Evolutionary conservation across 352 stramenopile genomes (phyloP).

Genomic region (Phytophthora ohioensis): DNA sequence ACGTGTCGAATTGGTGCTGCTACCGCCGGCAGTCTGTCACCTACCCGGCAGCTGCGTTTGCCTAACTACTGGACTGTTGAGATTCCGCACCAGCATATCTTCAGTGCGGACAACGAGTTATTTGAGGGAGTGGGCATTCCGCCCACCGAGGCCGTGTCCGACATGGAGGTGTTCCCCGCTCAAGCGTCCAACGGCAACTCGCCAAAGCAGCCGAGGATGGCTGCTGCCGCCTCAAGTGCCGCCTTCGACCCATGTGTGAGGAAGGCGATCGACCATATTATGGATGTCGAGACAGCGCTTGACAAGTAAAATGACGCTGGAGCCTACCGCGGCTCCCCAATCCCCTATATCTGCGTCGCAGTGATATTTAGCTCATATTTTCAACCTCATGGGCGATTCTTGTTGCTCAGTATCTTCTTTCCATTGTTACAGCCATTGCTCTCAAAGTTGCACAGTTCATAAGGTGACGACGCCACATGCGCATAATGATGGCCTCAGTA

Average conservation of each 20-base stretch:
- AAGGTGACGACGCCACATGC: background rate
- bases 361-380: conserved; percentile 44
- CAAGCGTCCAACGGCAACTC: conserved; percentile 27
- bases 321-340: conserved; percentile 1
- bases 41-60: conserved; percentile 70
- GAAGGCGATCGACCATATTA: conserved; percentile 77
- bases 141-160: conserved; percentile 50
- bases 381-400: conserved; percentile 11
- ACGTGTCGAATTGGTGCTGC: conserved; percentile 68
- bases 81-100: conserved; percentile 79
- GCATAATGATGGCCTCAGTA: too few relatives aligned
- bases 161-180: conserved; percentile 33
- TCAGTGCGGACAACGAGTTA: conserved; percentile 65
- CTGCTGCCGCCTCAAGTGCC: conserved; percentile 23
- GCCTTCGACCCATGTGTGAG: conserved; percentile 72
- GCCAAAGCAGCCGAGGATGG: conserved; percentile 8
- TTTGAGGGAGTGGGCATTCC: conserved; percentile 76
- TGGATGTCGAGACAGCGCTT: conserved; percentile 48
- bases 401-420: conserved; percentile 17
- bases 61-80: conserved; percentile 88
- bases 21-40: conserved; percentile 71
- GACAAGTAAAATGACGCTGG: conserved; percentile 5
- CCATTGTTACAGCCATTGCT: background rate
- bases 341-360: conserved; percentile 25
- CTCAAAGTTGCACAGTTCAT: conserved; percentile 11